phyloP scores from a whole-genome alignment of 2,329 filamentous ascomycete species.

The Sphaerostilbella broomeana region DNA sequence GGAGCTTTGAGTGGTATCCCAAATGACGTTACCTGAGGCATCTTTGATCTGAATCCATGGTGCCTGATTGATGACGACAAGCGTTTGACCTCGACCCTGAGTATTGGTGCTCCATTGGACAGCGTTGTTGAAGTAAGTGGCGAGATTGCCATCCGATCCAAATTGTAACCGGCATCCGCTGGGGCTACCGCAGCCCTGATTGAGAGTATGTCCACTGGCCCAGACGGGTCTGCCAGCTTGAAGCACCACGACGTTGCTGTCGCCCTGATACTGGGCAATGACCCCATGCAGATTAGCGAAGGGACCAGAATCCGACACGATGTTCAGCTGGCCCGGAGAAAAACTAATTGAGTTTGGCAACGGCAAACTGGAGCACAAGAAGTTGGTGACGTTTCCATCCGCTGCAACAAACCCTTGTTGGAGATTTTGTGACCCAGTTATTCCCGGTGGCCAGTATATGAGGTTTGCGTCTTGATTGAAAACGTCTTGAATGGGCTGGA shows the following conservation, averaged over 20 bases:
- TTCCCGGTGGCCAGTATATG: constrained; percentile 17
- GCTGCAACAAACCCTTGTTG: constrained; percentile 19
- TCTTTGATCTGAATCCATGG: constrained; percentile 18
- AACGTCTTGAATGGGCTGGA: constrained; percentile 13
- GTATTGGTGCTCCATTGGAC: constrained; percentile 14
- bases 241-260: constrained; percentile 21
- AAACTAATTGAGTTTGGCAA: constrained; percentile 16
- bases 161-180: constrained; percentile 14
- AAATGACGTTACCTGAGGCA: constrained; percentile 15
- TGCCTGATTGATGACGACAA: constrained; percentile 13
- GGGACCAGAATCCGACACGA: constrained; percentile 15
- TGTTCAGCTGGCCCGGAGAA: constrained; percentile 14
- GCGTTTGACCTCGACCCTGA: constrained; percentile 7
- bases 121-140: constrained; percentile 10
- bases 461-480: constrained; percentile 20
- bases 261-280: constrained; percentile 20
- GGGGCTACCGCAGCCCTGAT: constrained; percentile 14
- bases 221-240: constrained; percentile 13
- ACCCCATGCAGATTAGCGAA: constrained; percentile 18
- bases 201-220: constrained; percentile 15
- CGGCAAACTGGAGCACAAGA: constrained; percentile 19
- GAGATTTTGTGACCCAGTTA: constrained; percentile 16
- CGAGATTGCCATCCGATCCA: constrained; percentile 12
- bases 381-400: constrained; percentile 19
- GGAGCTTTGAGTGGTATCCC: constrained; percentile 15